These are phyloP conservation scores for Malassezia japonica DNA, from an alignment of 1,284 basidiomycete species.

Conservation along the genomic window DNA sequence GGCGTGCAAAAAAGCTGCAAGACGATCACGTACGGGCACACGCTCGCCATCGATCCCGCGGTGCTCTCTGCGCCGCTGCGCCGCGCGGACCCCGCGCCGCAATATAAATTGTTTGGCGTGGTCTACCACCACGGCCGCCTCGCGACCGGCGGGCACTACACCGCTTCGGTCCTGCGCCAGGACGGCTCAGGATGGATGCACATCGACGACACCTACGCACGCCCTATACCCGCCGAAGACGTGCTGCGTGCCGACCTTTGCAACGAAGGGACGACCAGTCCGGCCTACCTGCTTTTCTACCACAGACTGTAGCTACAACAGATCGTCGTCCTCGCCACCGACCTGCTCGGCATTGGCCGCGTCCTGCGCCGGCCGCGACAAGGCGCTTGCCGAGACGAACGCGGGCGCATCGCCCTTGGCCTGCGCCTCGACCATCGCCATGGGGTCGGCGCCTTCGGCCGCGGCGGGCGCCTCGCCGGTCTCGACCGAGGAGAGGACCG, in stretches of 20 bases:
- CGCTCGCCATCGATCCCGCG: slow-evolving; percentile 60
- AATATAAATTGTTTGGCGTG: slow-evolving; percentile 79
- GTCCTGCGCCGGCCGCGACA: slow-evolving; percentile 54
- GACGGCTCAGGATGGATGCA: slow-evolving; percentile 70
- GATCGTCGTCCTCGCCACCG: slow-evolving; percentile 44
- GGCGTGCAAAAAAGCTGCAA: slow-evolving; percentile 79
- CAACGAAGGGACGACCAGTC: slow-evolving; percentile 35
- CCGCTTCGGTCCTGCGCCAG: slow-evolving; percentile 76
- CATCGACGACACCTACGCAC: slow-evolving; percentile 68
- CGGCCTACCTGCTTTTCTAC: slow-evolving; percentile 17
- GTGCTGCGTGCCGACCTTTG: slow-evolving; percentile 57
- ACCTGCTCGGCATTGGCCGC: slow-evolving; percentile 27
- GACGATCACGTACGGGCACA: slow-evolving; percentile 66
- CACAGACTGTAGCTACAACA: slow-evolving; percentile 19
- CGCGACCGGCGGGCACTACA: slow-evolving; percentile 90
- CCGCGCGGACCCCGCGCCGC: slow-evolving; percentile 51
- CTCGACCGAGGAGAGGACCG: slow-evolving; percentile 47
- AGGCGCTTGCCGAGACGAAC: slow-evolving; percentile 58
- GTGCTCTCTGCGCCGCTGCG: slow-evolving; percentile 28
- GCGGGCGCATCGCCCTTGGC: slow-evolving; percentile 49
- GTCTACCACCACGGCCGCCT: slow-evolving; percentile 88
- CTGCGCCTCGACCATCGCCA: slow-evolving; percentile 52
- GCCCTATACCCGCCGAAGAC: slow-evolving; percentile 64
- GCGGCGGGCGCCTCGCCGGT: slow-evolving; percentile 31
- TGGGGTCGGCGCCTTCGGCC: slow-evolving; percentile 52